These are phyloP conservation scores for Meyerozyma carpophila DNA, from an alignment of 1,139 yeast species.

Conservation along the genomic window DNA sequence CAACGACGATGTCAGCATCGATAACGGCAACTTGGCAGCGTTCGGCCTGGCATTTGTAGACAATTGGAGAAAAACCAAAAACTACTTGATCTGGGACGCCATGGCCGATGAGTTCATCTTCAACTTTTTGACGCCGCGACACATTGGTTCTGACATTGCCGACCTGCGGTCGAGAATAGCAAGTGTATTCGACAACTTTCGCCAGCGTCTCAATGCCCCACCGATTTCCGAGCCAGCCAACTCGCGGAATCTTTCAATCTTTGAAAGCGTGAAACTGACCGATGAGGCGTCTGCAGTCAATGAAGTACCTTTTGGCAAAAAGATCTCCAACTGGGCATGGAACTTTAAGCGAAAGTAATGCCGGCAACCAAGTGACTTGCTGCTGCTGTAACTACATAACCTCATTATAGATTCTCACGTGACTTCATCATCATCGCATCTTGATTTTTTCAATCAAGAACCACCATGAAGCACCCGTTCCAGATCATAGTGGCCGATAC, in stretches of 20 bases:
- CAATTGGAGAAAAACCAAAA: slow-evolving; percentile 62
- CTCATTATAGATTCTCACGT: neutral
- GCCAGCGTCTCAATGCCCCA: neutral
- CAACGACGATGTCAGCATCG: slow-evolving; percentile 10
- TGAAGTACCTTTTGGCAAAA: slow-evolving; percentile 5
- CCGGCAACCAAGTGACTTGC: neutral
- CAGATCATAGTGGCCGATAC: slow-evolving; percentile 46
- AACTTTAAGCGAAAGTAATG: slow-evolving; percentile 7
- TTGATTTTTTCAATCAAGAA: neutral
- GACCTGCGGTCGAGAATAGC: slow-evolving; percentile 6
- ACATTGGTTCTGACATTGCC: slow-evolving; percentile 35
- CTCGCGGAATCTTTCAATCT: neutral
- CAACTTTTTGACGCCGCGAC: slow-evolving; percentile 80
- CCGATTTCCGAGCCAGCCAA: neutral
- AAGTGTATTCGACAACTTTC: neutral
- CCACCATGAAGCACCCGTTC: slow-evolving; percentile 62
- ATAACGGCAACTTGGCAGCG: slow-evolving; percentile 25
- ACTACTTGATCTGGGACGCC: slow-evolving; percentile 63
- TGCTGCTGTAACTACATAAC: neutral
- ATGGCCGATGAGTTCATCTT: slow-evolving; percentile 85
- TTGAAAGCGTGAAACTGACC: neutral
- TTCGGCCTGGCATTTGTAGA: slow-evolving; percentile 57
- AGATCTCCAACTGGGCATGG: slow-evolving; percentile 6
- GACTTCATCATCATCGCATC: neutral
- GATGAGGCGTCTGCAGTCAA: neutral